Percentiles rank a stretch among this genome's conserved stretches.
Conservation (phyloP, 306 rosid species). For the Cucurbita maxima region DNA sequence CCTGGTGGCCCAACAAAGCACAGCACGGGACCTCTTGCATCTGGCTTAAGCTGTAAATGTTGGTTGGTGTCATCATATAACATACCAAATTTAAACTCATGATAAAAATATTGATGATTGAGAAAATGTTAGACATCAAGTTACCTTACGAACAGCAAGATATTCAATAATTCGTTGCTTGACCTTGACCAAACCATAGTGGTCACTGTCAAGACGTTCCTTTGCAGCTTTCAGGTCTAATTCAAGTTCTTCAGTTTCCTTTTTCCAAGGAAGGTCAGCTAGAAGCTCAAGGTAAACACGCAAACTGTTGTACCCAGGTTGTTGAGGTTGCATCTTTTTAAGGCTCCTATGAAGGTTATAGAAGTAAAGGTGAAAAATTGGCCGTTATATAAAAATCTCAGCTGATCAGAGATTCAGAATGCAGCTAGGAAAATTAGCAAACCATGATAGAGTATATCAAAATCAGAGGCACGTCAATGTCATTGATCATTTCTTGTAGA, state of each 20-base stretch:
- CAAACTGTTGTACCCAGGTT: constrained; percentile 90
- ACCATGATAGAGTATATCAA: not conserved
- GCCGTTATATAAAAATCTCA: not conserved
- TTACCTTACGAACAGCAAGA: constrained; percentile 94
- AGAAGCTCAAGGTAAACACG: constrained; percentile 91
- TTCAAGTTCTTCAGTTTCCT: constrained; percentile 64
- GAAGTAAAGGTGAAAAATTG: not conserved
- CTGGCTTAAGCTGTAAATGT: constrained; percentile 84
- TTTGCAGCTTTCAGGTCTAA: constrained; percentile 76
- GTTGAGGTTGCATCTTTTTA: constrained; percentile 98
- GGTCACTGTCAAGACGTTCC: constrained; percentile 82
- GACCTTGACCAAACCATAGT: constrained; percentile 82
- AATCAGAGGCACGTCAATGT: not conserved
- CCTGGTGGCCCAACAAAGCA: constrained; percentile 99
- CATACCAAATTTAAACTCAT: constrained; percentile 17
- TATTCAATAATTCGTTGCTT: constrained; percentile 92
- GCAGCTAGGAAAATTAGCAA: not conserved
- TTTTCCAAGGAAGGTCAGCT: constrained; percentile 93
- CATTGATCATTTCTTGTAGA: not conserved
- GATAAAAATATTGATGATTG: not conserved
- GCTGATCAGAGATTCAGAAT: not conserved
- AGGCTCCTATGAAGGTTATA: constrained; percentile 54
- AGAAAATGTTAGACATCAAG: constrained; percentile 3
- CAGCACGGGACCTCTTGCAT: constrained; percentile 97
- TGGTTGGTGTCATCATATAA: constrained; percentile 9